Evolutionary conservation across 192 early-diverging fungal species (phyloP), one percentile per base, ranked within the genome.

Genomic region (Coemansia sp.): DNA sequence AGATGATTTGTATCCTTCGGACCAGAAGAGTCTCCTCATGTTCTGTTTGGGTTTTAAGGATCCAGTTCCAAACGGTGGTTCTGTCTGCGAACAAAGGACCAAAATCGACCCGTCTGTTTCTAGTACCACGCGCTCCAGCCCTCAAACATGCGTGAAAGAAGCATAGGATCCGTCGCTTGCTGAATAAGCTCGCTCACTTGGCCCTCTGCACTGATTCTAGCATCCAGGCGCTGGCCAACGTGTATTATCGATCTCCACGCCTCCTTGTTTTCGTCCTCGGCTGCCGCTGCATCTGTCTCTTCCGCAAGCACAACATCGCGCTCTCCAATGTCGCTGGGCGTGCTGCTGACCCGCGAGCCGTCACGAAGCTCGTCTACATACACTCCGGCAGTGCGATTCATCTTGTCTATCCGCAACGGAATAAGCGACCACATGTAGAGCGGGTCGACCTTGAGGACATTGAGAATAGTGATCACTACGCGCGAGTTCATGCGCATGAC

Each of bases 361-460:
- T 67, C 67, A 16, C 46, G 58, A 19, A 54, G 32, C 15, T 68
- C 76, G 36, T 58, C 65, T 40, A 62, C 63, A 21, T 72, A 65
- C 56, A 69, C 57, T 62, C 68, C 67, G 41, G 59, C 69, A 26
- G 62, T 73, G 45, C 75, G 80, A 49, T 77, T 69, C 42, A 73
- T 74, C 63, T 85, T 85, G 64, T 77, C 71, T 11, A 66, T 66
- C 12, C 72, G 70, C 71, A 77, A 45, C 26, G 78, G 78, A 16
- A 78, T 79, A 59, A 84, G 57, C 56, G 78, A 76, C 91, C 91
- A 93, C 65, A 78, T 85, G 56, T 92, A 90, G 46, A 98, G 79
- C 0, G 95, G 96, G 72, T 99, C 96, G 48, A 94, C 94, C 19
- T 95, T 90, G 70, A 97, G 94, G 7, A 96, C 94, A 72, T 98